phyloP scores from a whole-genome alignment of 495 filamentous ascomycete species.

The Acidomyces sp. region DNA sequence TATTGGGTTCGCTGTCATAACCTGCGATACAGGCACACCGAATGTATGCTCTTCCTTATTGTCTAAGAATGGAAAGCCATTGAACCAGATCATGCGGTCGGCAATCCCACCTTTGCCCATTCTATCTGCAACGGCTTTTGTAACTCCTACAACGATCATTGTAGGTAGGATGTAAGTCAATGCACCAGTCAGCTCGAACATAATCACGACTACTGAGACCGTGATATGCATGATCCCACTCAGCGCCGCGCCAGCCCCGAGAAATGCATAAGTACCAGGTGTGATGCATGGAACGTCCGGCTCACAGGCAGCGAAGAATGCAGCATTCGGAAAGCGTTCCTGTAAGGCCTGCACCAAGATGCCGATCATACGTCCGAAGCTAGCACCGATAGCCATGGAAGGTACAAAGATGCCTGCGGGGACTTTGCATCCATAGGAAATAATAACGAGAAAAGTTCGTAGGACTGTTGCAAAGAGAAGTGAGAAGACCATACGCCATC shows the following conservation, averaged over 20 bases:
- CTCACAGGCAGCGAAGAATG: conserved; percentile 75
- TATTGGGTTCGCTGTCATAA: conserved; percentile 72
- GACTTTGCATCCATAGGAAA: conserved; percentile 96
- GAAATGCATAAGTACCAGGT: conserved; percentile 88
- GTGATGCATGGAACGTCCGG: conserved; percentile 95
- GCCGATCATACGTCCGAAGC: conserved; percentile 85
- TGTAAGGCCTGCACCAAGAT: conserved; percentile 86
- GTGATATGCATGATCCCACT: conserved; percentile 98
- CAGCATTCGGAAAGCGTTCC: conserved; percentile 64
- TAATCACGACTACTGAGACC: conserved; percentile 91
- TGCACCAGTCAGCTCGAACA: conserved; percentile 94
- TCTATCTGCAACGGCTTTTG: conserved; percentile 82
- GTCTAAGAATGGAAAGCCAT: conserved; percentile 92
- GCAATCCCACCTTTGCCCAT: conserved; percentile 95
- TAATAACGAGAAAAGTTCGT: conserved; percentile 75
- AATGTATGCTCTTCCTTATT: conserved; percentile 98
- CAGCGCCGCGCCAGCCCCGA: conserved; percentile 87
- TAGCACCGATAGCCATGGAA: conserved; percentile 93
- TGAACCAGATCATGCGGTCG: conserved; percentile 99
- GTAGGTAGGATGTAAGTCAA: conserved; percentile 93
- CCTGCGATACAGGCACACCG: conserved; percentile 83
- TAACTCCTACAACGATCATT: conserved; percentile 97
- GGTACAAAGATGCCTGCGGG: conserved; percentile 95
- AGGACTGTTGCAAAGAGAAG: conserved; percentile 69
- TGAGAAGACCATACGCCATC: conserved; percentile 69